Conservation (phyloP, 306 rosid genomes). For the Glycyrrhiza uralensis region DNA sequence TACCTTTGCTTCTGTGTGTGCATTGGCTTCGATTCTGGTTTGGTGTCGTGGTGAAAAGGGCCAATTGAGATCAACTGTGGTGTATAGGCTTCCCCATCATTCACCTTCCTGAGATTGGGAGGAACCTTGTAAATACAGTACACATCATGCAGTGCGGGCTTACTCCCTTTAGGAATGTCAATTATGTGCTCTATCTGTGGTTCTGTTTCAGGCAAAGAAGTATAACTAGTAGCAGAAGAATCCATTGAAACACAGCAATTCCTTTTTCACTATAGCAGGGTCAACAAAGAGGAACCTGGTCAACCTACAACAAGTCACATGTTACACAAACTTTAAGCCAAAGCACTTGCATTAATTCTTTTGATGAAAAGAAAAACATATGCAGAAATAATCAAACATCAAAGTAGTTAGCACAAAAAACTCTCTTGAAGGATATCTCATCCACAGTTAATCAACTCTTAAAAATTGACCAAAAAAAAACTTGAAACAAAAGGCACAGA, state of each 20-base stretch:
- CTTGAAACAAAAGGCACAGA: background rate
- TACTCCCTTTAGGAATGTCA: background rate
- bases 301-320: background rate
- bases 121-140: slow-evolving; percentile 33
- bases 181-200: slow-evolving; percentile 8
- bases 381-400: background rate
- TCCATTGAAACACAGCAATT: slow-evolving; percentile 9
- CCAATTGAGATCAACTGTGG: slow-evolving; percentile 30
- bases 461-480: background rate
- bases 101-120: background rate
- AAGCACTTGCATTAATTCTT: background rate
- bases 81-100: slow-evolving; percentile 5
- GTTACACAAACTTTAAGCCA: background rate
- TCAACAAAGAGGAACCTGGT: background rate
- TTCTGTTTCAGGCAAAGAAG: background rate
- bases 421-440: background rate
- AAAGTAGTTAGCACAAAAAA: background rate
- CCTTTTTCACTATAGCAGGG: too few species aligned
- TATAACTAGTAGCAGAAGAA: background rate
- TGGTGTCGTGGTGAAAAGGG: slow-evolving; percentile 14
- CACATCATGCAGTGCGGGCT: background rate
- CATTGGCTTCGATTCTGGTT: background rate
- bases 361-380: background rate
- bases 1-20: slow-evolving; percentile 16
- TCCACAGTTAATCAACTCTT: background rate